Percentiles rank a stretch among this genome's conserved stretches.
Conservation (phyloP, 139 green algal genomes). For the Picochlorum sp. region DNA sequence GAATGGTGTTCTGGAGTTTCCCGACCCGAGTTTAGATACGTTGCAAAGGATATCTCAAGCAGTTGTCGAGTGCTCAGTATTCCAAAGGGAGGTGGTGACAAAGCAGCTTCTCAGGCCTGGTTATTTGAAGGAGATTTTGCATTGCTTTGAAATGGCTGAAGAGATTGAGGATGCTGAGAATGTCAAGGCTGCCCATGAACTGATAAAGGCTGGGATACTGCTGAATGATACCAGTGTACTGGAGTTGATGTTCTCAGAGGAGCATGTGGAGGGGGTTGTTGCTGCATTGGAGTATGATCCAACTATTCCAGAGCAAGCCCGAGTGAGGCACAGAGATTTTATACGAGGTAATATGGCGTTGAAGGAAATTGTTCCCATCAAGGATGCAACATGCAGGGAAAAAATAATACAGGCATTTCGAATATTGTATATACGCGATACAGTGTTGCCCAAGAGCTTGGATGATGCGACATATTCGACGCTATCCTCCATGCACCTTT, state of each 20-base stretch:
- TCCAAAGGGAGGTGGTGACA: conserved; percentile 65
- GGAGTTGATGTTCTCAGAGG: conserved; percentile 79
- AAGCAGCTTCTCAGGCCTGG: conserved; percentile 45
- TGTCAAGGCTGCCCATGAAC: conserved; percentile 59
- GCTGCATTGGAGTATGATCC: conserved; percentile 92
- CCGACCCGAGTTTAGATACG: conserved; percentile 60
- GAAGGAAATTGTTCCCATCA: conserved; percentile 82
- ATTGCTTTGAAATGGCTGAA: conserved; percentile 81
- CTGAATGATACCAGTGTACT: conserved; percentile 85
- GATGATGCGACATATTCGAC: conserved; percentile 91
- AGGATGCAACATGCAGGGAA: conserved; percentile 42
- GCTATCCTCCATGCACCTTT: conserved; percentile 78
- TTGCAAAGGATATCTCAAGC: conserved; percentile 75
- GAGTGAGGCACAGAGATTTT: conserved; percentile 73
- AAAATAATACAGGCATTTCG: conserved; percentile 97
- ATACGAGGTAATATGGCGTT: conserved; percentile 33
- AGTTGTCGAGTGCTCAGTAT: conserved; percentile 49
- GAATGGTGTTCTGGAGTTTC: conserved; percentile 51
- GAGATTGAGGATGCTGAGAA: conserved; percentile 85
- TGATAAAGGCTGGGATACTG: conserved; percentile 76
- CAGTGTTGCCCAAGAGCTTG: conserved; percentile 83
- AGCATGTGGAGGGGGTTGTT: conserved; percentile 82
- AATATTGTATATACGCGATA: conserved; percentile 89
- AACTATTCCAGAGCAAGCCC: conserved; percentile 34
- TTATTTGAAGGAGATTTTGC: conserved; percentile 69